Evolutionary conservation across 495 filamentous ascomycete genomes (phyloP).

Genomic region (Neurospora intermedia): DNA sequence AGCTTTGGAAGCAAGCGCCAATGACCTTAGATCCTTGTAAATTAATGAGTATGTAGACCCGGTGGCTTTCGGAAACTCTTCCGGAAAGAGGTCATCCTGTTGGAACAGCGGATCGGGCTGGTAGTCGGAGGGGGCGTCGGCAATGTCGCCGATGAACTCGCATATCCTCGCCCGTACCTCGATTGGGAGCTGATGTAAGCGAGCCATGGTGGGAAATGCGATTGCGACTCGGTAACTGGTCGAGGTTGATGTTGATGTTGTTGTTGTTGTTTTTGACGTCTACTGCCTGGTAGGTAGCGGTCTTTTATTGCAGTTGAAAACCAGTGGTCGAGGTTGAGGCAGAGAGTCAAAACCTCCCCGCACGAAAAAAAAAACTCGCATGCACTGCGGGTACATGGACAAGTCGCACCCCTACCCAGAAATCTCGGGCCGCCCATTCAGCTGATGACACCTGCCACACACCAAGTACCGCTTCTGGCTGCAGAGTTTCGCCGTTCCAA

Average conservation of each 20-base stretch:
- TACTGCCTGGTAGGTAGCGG: no score
- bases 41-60: background rate
- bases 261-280: no score
- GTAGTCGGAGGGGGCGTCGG: background rate
- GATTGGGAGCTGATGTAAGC: background rate
- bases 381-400: background rate
- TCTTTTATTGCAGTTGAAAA: no score
- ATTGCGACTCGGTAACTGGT: background rate
- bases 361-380: background rate
- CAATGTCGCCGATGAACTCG: background rate
- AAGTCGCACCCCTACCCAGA: background rate
- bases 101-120: background rate
- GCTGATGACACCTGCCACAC: background rate
- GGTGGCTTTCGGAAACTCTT: background rate
- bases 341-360: background rate
- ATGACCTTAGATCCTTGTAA: background rate
- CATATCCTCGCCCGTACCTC: background rate
- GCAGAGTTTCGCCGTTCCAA: background rate
- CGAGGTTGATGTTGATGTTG: no score
- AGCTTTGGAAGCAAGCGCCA: background rate
- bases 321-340: background rate
- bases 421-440: background rate
- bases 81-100: background rate
- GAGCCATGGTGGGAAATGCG: background rate
- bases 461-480: background rate